Percentiles rank a stretch among this genome's conserved stretches.
Conservation (phyloP, 2,329 filamentous ascomycete genomes). For the Colletotrichum euphorbiae region DNA sequence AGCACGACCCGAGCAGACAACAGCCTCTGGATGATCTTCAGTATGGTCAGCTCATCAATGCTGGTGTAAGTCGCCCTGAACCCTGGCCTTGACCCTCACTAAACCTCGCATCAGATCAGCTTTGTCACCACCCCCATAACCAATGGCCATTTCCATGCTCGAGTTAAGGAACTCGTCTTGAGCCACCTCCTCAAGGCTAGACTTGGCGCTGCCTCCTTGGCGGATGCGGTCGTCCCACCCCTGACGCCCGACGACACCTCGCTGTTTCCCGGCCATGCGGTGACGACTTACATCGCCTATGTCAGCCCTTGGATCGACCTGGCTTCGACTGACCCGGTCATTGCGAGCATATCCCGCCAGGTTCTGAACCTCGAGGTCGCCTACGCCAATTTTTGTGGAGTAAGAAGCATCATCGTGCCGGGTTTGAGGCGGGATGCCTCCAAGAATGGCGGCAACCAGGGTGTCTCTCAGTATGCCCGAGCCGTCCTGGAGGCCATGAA, state of each 20-base stretch:
- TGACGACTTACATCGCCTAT: slow-evolving; percentile 80
- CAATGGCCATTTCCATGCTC: slow-evolving; percentile 76
- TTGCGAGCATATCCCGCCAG: slow-evolving; percentile 89
- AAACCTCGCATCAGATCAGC: slow-evolving; percentile 69
- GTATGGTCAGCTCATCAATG: slow-evolving; percentile 75
- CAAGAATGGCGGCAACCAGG: slow-evolving; percentile 60
- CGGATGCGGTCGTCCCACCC: slow-evolving; percentile 71
- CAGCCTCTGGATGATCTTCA: slow-evolving; percentile 72
- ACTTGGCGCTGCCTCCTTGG: slow-evolving; percentile 53
- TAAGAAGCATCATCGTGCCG: slow-evolving; percentile 83
- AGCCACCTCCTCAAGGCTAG: slow-evolving; percentile 63
- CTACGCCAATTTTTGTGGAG: slow-evolving; percentile 95
- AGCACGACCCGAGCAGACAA: slow-evolving; percentile 75
- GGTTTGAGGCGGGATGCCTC: slow-evolving; percentile 77
- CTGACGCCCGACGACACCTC: slow-evolving; percentile 84
- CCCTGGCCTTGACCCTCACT: slow-evolving; percentile 24
- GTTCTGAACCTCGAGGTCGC: slow-evolving; percentile 91
- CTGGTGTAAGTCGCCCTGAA: slow-evolving; percentile 67
- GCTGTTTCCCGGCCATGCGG: slow-evolving; percentile 74
- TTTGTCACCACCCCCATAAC: slow-evolving; percentile 85
- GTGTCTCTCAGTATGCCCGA: slow-evolving; percentile 82
- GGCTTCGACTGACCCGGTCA: slow-evolving; percentile 82
- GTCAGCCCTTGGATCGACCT: slow-evolving; percentile 95
- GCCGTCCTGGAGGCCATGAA: slow-evolving; percentile 83
- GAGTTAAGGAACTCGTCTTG: slow-evolving; percentile 72